Base-by-base conservation (phyloP, 2,329 filamentous ascomycete species). In the Coniochaeta sp. region DNA sequence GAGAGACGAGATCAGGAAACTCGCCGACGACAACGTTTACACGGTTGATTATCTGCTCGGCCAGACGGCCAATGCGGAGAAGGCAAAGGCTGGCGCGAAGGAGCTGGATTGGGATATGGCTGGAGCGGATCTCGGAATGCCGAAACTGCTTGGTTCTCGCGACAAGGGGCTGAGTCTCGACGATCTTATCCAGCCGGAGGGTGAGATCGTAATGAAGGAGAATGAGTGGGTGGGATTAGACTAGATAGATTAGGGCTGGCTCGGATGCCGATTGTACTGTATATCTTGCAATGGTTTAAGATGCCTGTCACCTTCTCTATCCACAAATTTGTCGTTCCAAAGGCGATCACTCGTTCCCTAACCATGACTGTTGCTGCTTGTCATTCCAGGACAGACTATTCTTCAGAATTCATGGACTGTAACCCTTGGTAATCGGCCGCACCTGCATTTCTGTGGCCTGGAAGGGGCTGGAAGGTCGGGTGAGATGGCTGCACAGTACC, bases 11-110 rank as follows among this genome's bases (percentile, higher is more conserved):
- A 83, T 98, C 63, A 86, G 91, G 72, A 84, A 86, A 65, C 75
- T 97, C 64, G 90, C 90, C 0, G 92, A 97, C 67, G 89, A 93
- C 72, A 98, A 97, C 69, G 81, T 89, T 58, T 96, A 96, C 76
- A 89, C 89, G 73, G 87, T 97, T 59, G 91, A 96, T 69, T 97
- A 96, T 70, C 77, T 97, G 34, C 73, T 86, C 8, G 78, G 79
- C 1, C 82, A 85, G 71, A 79, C 79, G 17, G 64, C 59, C 38
- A 66, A 58, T 33, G 56, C 56, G 26, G 66, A 66, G 38, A 69
- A 65, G 57, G 66, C 67, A 17, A 71, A 61, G 38, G 17, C 4
- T 31, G 66, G 67, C 28, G 71, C 63, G 19, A 54, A 60, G 19
- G 47, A 58, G 36, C 57, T 67, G 19, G 60, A 59, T 11, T 62